Conservation (phyloP, 305 asterid genomes). For the Striga hermonthica region DNA sequence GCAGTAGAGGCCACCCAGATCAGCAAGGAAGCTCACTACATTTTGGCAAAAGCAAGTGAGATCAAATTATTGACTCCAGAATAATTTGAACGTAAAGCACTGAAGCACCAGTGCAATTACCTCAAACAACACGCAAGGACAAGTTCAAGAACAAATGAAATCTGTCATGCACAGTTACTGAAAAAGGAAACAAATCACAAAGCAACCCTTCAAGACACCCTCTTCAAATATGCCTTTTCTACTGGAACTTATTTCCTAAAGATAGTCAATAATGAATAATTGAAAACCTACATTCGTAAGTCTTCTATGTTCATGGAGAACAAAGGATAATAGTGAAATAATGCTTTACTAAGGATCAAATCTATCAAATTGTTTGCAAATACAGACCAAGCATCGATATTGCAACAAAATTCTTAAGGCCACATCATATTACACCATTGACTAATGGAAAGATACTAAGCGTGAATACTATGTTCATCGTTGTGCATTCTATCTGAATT, state of each 20-base stretch:
- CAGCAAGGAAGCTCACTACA: conserved; percentile 99
- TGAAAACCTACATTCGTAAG: neutral
- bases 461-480: conserved; percentile 8
- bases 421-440: conserved; percentile 15
- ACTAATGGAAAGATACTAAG: neutral
- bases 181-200: conserved; percentile 14
- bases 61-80: conserved; percentile 34
- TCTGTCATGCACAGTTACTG: too few relatives aligned
- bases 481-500: conserved; percentile 1
- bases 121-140: conserved; percentile 9
- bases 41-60: conserved; percentile 44
- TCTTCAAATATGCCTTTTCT: conserved; percentile 14
- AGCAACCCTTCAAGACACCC: neutral
- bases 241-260: conserved; percentile 7
- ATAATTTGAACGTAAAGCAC: conserved; percentile 23
- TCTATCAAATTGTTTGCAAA: conserved; percentile 11
- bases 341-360: conserved; percentile 16
- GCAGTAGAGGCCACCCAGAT: conserved; percentile 96
- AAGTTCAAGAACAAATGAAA: conserved; percentile 25
- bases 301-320: too few relatives aligned
- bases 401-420: conserved; percentile 10
- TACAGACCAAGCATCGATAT: conserved; percentile 16
- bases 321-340: neutral
- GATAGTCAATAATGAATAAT: conserved; percentile 8
- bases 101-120: conserved; percentile 25